Base-by-base conservation (phyloP, 1,284 basidiomycete species). In the Cryptococcus sp. region DNA sequence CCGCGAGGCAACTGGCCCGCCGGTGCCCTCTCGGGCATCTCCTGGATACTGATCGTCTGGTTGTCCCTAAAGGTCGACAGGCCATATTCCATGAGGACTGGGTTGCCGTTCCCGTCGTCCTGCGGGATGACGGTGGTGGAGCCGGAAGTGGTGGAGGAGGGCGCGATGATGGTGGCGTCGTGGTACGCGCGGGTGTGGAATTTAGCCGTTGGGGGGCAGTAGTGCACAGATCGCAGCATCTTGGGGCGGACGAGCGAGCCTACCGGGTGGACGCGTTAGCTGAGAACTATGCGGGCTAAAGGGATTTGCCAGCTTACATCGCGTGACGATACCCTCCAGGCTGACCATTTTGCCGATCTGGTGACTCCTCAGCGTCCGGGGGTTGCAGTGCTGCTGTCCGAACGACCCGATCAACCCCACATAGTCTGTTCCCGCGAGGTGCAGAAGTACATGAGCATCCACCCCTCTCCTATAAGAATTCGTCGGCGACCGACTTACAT, bases 21-120 rank as follows among this genome's bases (percentile, higher is more conserved):
- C 18, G 96, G 96, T 8, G 96, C 94, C 15, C 95, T 85, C 78
- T 99, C 96, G 1, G 96, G 96, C 95, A 98, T 98, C 75, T 99
- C 96, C 78, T 99, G 96, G 61, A 99, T 97, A 71, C 87, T 92
- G 71, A 98, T 91, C 64, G 91, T 86, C 78, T 99, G 96, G 78
- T 98, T 91, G 78, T 99, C 96, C 56, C 91, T 84, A 81, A 96
- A 99, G 5, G 88, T 85, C 70, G 89, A 92, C 61, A 88, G 82
- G 12, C 96, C 96, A 72, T 87, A 98, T 79, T 99, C 96, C 70
- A 89, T 97, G 70, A 93, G 84, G 47, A 99, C 80, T 6, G 85
- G 80, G 70, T 87, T 85, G 2, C 91, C 92, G 55, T 93, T 88
- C 47, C 93, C 91, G 72, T 98, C 94, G 46, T 87, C 87, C 73